Conservation (phyloP, 495 filamentous ascomycete species). For the Chaetomium fimeti region DNA sequence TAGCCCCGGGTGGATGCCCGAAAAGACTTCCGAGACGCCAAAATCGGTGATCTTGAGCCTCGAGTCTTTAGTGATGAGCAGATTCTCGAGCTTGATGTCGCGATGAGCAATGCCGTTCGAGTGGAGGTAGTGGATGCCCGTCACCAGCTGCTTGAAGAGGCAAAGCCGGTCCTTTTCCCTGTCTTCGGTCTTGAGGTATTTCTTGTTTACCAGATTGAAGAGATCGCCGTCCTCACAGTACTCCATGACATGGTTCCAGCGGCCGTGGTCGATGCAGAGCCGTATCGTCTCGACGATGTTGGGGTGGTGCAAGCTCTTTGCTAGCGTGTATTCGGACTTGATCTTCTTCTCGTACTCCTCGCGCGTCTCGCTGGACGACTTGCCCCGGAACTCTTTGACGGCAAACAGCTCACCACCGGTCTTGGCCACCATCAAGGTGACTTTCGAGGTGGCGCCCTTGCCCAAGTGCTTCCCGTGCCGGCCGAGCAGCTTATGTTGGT, state of each 20-base stretch:
- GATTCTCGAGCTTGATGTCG: slow-evolving; percentile 80
- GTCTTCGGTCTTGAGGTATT: slow-evolving; percentile 59
- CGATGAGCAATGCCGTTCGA: slow-evolving; percentile 71
- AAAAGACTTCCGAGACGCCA: slow-evolving; percentile 74
- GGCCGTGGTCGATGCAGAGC: slow-evolving; percentile 62
- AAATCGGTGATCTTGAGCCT: slow-evolving; percentile 81
- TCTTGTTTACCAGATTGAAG: slow-evolving; percentile 62
- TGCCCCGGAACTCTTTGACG: slow-evolving; percentile 74
- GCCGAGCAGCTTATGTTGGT: slow-evolving; percentile 57
- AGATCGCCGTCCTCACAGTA: slow-evolving; percentile 74
- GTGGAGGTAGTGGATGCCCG: slow-evolving; percentile 68
- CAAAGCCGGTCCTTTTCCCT: slow-evolving; percentile 67
- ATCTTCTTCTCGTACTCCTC: slow-evolving; percentile 75
- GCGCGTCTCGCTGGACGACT: slow-evolving; percentile 57
- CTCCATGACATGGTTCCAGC: slow-evolving; percentile 85
- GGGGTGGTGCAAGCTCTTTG: slow-evolving; percentile 71
- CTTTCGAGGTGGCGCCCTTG: slow-evolving; percentile 69
- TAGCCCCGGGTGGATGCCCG: slow-evolving; percentile 68
- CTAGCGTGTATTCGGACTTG: slow-evolving; percentile 76
- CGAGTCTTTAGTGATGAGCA: slow-evolving; percentile 65
- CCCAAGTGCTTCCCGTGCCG: slow-evolving; percentile 64
- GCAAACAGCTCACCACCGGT: slow-evolving; percentile 62
- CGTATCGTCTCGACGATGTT: slow-evolving; percentile 74
- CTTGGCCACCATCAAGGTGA: slow-evolving; percentile 62
- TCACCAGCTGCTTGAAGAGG: slow-evolving; percentile 76